Evolutionary conservation across 225 moss, liverwort and hornwort genomes (phyloP).

Genomic region (Marchantia polymorpha): DNA sequence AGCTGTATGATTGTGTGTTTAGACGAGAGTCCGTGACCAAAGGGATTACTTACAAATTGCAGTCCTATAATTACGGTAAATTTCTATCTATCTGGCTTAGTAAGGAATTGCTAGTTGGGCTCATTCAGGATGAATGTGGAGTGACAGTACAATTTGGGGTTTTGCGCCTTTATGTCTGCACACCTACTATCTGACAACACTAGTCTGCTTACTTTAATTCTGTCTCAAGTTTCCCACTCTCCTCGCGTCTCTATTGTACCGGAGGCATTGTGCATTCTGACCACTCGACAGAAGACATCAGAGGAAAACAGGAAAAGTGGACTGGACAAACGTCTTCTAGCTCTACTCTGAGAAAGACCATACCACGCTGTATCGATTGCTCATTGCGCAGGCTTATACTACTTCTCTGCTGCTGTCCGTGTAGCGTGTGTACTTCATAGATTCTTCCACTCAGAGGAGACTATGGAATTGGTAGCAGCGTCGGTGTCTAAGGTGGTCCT

Average conservation of each 20-base stretch:
- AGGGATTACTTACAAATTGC: background rate
- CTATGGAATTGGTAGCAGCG: constrained; percentile 22
- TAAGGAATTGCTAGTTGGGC: background rate
- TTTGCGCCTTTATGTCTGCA: constrained; percentile 1
- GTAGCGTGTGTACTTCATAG: background rate
- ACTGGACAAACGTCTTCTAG: background rate
- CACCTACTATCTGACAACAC: constrained; percentile 6
- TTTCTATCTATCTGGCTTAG: background rate
- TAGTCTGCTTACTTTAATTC: background rate
- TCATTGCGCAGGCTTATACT: background rate
- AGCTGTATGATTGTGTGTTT: background rate
- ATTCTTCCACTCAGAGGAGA: constrained; percentile 1
- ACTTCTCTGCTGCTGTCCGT: background rate
- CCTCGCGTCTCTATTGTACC: background rate
- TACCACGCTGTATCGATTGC: background rate
- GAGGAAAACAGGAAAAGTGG: background rate
- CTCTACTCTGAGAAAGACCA: background rate
- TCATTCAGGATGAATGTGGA: background rate
- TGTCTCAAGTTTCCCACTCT: background rate
- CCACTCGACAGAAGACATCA: background rate
- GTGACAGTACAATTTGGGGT: constrained; percentile 3
- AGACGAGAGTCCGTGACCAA: background rate
- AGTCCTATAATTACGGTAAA: background rate
- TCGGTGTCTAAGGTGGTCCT: constrained; percentile 13
- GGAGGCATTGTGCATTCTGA: background rate